Percentiles rank a stretch among this genome's conserved stretches.
These are phyloP conservation scores for Fusarium sp. DNA, from an alignment of 2,329 filamentous ascomycete genomes.

Conservation along the genomic window DNA sequence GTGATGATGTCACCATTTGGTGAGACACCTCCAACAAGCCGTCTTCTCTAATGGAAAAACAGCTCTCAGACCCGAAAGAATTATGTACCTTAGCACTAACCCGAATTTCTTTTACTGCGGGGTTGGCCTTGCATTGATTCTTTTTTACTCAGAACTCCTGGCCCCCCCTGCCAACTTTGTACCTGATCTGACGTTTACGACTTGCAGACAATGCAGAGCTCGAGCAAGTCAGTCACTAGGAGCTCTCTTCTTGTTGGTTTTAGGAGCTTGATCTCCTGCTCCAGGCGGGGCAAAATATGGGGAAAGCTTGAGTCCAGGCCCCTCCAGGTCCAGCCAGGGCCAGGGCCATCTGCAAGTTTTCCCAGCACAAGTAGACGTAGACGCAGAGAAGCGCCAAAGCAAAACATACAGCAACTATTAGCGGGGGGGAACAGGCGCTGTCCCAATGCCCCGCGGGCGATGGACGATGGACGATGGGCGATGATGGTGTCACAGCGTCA, in stretches of 20 bases:
- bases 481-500: conserved; percentile 50
- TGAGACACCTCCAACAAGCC: conserved; percentile 27
- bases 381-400: background rate
- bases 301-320: conserved; percentile 30
- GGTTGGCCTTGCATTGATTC: conserved; percentile 3
- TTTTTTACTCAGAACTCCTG: background rate
- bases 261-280: conserved; percentile 37
- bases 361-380: background rate
- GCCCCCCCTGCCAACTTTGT: conserved; percentile 38
- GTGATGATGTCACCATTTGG: conserved; percentile 59
- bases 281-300: conserved; percentile 34
- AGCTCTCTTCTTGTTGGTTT: background rate
- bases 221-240: conserved; percentile 2
- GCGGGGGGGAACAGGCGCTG: conserved; percentile 6
- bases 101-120: conserved; percentile 19
- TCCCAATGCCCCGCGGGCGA: conserved; percentile 1
- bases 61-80: background rate
- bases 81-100: conserved; percentile 3
- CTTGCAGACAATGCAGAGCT: background rate
- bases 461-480: conserved; percentile 31
- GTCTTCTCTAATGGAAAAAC: conserved; percentile 6
- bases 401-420: conserved; percentile 20
- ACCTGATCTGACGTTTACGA: conserved; percentile 37
- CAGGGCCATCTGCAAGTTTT: conserved; percentile 4
- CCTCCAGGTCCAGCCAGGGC: background rate